These are phyloP conservation scores for Pseudocercospora eumusae DNA, from an alignment of 2,329 filamentous ascomycete species.

Conservation along the genomic window DNA sequence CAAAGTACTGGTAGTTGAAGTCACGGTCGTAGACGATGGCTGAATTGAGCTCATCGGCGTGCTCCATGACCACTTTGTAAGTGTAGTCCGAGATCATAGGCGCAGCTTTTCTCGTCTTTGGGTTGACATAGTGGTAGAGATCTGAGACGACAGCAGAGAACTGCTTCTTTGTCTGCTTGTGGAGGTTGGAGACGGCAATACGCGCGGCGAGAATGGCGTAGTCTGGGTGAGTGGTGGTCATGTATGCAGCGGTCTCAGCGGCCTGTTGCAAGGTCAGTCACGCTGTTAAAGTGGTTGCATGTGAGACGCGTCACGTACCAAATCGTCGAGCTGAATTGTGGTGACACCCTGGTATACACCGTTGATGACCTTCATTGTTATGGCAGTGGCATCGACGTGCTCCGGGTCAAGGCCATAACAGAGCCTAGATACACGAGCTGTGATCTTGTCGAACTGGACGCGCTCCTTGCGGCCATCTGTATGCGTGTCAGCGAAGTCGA, in stretches of 20 bases:
- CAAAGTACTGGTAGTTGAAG: conserved; percentile 99
- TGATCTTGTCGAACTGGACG: conserved; percentile 99
- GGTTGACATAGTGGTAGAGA: conserved; percentile 94
- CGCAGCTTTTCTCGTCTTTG: conserved; percentile 77
- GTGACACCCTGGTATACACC: conserved; percentile 98
- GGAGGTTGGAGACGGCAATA: conserved; percentile 98
- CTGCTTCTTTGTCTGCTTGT: conserved; percentile 99
- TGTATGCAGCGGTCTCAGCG: conserved; percentile 97
- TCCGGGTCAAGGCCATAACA: conserved; percentile 96
- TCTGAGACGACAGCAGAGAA: conserved; percentile 95
- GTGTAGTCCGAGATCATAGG: conserved; percentile 94
- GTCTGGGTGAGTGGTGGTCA: conserved; percentile 98
- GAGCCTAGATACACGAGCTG: conserved; percentile 91
- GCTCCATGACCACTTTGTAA: conserved; percentile 91
- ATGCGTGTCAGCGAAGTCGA: conserved; percentile 27
- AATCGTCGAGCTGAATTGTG: conserved; percentile 91
- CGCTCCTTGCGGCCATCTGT: conserved; percentile 98
- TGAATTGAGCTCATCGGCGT: conserved; percentile 96
- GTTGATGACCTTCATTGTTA: conserved; percentile 99
- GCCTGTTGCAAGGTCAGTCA: conserved; percentile 59
- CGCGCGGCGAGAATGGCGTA: conserved; percentile 97
- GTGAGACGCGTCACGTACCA: conserved; percentile 62
- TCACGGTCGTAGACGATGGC: conserved; percentile 99
- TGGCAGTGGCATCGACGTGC: conserved; percentile 95
- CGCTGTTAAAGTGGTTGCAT: conserved; percentile 12